phyloP scores from a whole-genome alignment of 495 filamentous ascomycete species.

The Tuber indicum region DNA sequence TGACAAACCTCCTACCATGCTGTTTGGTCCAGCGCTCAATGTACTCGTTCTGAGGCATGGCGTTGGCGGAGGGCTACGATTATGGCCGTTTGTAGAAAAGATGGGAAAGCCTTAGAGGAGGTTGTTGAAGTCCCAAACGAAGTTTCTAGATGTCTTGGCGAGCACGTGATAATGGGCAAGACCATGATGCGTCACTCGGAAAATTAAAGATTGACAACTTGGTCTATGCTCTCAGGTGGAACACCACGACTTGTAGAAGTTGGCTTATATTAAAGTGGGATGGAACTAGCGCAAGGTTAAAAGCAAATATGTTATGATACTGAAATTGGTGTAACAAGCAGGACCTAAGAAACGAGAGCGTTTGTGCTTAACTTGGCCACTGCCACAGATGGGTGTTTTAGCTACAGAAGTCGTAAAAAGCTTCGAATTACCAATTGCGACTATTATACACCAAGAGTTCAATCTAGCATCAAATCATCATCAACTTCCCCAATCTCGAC shows the following conservation, averaged over 20 bases:
- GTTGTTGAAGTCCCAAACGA: neutral
- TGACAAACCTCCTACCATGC: conserved; percentile 58
- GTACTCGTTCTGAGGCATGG: conserved; percentile 46
- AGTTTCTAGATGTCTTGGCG: neutral
- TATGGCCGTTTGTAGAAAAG: neutral
- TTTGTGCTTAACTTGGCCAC: neutral
- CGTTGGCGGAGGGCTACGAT: neutral
- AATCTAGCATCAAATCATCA: conserved; percentile 74
- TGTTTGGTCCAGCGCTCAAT: conserved; percentile 84
- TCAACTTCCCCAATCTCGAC: conserved; percentile 57
- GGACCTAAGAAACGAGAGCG: too few relatives aligned
- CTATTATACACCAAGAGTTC: neutral
- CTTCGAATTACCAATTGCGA: neutral
- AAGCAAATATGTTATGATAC: neutral
- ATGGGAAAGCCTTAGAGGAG: neutral
- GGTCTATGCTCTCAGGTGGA: neutral
- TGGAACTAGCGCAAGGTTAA: neutral
- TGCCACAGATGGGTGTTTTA: neutral
- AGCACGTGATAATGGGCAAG: neutral
- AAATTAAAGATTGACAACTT: neutral
- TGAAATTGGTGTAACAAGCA: neutral
- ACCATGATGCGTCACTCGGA: neutral
- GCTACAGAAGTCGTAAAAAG: neutral
- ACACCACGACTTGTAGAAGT: neutral
- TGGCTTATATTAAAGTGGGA: neutral